Percentiles rank a stretch among this genome's conserved stretches.
These are phyloP conservation scores for Tremellales sp. DNA, from an alignment of 1,284 basidiomycete species.

Conservation along the genomic window DNA sequence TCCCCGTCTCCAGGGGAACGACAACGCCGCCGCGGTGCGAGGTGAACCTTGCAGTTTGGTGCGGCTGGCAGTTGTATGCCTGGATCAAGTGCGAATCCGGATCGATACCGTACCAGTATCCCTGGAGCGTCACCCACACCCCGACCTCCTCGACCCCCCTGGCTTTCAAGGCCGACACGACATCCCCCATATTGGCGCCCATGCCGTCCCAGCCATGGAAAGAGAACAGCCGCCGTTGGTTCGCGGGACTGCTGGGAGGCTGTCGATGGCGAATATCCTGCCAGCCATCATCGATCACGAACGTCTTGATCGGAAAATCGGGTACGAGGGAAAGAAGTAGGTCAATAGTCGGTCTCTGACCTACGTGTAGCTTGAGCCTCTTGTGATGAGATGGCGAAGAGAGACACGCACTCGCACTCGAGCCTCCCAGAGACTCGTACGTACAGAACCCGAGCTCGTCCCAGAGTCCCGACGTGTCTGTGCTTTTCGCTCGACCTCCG, in stretches of 20 bases:
- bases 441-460: constrained; percentile 24
- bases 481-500: constrained; percentile 5
- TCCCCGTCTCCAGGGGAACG: constrained; percentile 4
- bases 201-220: constrained; percentile 17
- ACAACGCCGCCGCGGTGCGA: constrained; percentile 9
- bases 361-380: not conserved
- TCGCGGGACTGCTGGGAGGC: not conserved
- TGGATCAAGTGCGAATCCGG: constrained; percentile 20
- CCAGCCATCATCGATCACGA: constrained; percentile 43
- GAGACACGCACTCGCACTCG: constrained; percentile 8
- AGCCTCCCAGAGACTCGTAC: constrained; percentile 16
- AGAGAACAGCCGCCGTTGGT: constrained; percentile 10
- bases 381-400: not conserved
- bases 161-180: constrained; percentile 16
- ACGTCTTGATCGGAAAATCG: constrained; percentile 26
- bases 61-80: constrained; percentile 23
- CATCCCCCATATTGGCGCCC: constrained; percentile 15
- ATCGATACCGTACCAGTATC: constrained; percentile 37
- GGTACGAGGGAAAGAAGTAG: constrained; percentile 20
- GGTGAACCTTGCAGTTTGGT: constrained; percentile 8
- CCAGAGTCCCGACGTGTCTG: constrained; percentile 11
- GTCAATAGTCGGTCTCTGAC: constrained; percentile 14
- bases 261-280: constrained; percentile 19
- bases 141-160: constrained; percentile 25
- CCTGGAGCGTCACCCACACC: constrained; percentile 36